Percentiles rank a stretch among this genome's conserved stretches.
These are phyloP conservation scores for Xylaria sp. DNA, from an alignment of 2,329 filamentous ascomycete species.

Conservation along the genomic window DNA sequence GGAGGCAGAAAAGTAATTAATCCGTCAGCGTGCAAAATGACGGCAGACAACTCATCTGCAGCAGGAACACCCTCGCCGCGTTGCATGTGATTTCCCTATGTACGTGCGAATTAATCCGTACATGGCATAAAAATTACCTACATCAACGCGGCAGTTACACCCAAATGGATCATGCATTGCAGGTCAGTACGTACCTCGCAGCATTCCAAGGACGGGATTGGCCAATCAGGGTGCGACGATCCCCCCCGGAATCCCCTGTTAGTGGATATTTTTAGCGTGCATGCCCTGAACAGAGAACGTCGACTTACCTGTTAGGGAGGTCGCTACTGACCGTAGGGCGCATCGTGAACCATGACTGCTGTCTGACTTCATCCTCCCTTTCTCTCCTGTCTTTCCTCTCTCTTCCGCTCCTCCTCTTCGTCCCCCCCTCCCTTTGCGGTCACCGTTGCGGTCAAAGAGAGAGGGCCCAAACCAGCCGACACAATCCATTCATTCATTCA, in stretches of 20 bases:
- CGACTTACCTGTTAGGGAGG: background rate
- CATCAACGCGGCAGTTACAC: background rate
- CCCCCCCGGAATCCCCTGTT: background rate
- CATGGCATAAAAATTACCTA: too few relatives aligned
- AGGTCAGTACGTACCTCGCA: background rate
- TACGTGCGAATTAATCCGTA: too few relatives aligned
- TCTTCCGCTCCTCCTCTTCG: background rate
- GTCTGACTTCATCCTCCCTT: slow-evolving; percentile 18
- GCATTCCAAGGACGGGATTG: background rate
- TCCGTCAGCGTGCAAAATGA: too few relatives aligned
- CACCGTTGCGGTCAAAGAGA: background rate
- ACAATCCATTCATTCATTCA: slow-evolving; percentile 5
- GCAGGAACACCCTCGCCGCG: too few relatives aligned
- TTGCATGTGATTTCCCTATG: too few relatives aligned
- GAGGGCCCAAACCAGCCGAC: background rate
- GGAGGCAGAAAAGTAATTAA: too few relatives aligned
- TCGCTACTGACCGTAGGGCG: background rate
- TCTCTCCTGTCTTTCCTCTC: slow-evolving; percentile 8
- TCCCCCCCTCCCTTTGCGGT: background rate
- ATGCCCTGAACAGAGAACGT: background rate
- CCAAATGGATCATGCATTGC: background rate
- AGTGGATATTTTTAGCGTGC: background rate
- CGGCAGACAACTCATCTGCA: too few relatives aligned
- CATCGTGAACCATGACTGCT: background rate
- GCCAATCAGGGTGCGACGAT: background rate